These are phyloP conservation scores for Chloromonas sp. DNA, from an alignment of 163 green algal species.

Conservation along the genomic window DNA sequence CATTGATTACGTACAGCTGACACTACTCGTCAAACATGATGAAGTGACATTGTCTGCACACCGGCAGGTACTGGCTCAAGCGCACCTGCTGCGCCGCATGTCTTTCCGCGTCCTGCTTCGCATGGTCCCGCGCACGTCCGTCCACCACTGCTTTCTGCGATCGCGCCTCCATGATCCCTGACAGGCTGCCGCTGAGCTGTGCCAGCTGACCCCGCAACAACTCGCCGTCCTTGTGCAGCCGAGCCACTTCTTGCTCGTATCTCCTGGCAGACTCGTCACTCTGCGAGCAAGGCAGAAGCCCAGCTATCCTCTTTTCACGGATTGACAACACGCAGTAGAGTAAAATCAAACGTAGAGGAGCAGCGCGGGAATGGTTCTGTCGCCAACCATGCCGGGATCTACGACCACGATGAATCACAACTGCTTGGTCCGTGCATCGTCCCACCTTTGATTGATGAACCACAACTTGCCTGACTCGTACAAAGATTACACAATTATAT, in stretches of 20 bases:
- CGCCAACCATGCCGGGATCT: too few species aligned
- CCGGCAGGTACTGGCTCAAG: background rate
- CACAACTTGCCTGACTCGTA: too few species aligned
- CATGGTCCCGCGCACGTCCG: background rate
- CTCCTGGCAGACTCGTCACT: slow-evolving; percentile 15
- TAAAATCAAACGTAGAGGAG: too few species aligned
- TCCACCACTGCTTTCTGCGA: background rate
- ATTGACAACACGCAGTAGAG: too few species aligned
- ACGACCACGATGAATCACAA: too few species aligned
- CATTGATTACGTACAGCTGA: too few species aligned
- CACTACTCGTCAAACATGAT: too few species aligned
- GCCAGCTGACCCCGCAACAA: slow-evolving; percentile 22
- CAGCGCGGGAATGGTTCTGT: too few species aligned
- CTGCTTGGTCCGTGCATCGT: too few species aligned
- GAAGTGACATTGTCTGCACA: background rate
- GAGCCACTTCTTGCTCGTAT: slow-evolving; percentile 16
- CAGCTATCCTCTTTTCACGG: background rate
- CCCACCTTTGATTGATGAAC: too few species aligned
- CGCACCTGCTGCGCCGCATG: slow-evolving; percentile 20
- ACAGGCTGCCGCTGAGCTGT: slow-evolving; percentile 18
- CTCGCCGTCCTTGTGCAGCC: slow-evolving; percentile 25
- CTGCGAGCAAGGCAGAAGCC: slow-evolving; percentile 7
- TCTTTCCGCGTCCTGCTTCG: slow-evolving; percentile 10
- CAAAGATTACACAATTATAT: background rate
- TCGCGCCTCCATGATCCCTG: slow-evolving; percentile 13